These are phyloP conservation scores for Exophiala sideris DNA, from an alignment of 2,329 filamentous ascomycete species.

Conservation along the genomic window DNA sequence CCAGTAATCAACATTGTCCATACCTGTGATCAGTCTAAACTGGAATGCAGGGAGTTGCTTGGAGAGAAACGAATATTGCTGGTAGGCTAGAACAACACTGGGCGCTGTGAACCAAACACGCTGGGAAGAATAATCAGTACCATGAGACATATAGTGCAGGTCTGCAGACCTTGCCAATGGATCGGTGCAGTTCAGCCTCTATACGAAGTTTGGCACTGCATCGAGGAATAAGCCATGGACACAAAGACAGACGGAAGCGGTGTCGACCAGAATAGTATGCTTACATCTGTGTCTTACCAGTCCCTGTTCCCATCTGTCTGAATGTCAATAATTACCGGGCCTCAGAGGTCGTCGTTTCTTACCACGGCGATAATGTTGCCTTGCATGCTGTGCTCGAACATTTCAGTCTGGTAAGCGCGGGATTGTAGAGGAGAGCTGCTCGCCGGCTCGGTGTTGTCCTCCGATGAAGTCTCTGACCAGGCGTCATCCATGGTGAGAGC, in stretches of 20 bases:
- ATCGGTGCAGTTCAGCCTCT: constrained; percentile 58
- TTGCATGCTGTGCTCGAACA: constrained; percentile 67
- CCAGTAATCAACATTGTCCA: constrained; percentile 72
- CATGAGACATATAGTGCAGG: not conserved
- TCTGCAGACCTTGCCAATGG: constrained; percentile 51
- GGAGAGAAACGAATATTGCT: constrained; percentile 62
- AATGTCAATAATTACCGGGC: constrained; percentile 17
- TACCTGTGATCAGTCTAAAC: constrained; percentile 62
- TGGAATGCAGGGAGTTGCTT: constrained; percentile 57
- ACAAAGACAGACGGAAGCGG: not conserved
- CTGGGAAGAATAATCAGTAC: constrained; percentile 28
- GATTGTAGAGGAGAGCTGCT: constrained; percentile 20
- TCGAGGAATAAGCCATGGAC: not conserved
- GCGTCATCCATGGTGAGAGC: constrained; percentile 7
- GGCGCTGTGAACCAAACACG: constrained; percentile 70
- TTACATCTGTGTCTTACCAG: constrained; percentile 75
- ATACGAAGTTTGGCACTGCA: constrained; percentile 66
- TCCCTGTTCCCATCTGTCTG: constrained; percentile 74
- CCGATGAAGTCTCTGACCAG: constrained; percentile 16
- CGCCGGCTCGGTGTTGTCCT: not conserved
- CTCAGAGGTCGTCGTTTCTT: constrained; percentile 24
- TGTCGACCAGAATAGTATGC: not conserved
- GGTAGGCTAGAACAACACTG: constrained; percentile 63
- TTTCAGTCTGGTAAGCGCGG: constrained; percentile 70
- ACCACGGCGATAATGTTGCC: constrained; percentile 71